Evolutionary conservation across 1,284 basidiomycete species (phyloP), one percentile per base, ranked within the genome.

Genomic region (Stereum hirsutum): DNA sequence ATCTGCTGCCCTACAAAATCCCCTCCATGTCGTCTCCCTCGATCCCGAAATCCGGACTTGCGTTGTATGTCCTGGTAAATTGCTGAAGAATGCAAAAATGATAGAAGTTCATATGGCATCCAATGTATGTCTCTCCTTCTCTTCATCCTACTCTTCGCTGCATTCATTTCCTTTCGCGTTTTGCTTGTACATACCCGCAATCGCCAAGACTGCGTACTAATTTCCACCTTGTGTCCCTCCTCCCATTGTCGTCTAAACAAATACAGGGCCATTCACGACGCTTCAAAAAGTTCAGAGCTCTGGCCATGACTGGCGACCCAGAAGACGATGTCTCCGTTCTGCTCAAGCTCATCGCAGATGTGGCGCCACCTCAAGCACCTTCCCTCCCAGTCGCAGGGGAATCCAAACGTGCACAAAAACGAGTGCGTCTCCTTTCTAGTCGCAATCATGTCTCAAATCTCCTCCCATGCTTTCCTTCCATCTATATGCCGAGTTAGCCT

Each of bases 61-160:
- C 55, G 69, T 85, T 4, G 57, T 85, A 7, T 92, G 89, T 59
- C 87, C 83, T 5, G 79, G 79, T 26, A 89, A 85, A 56, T 53
- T 72, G 15, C 66, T 92, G 42, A 89, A 89, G 60, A 75, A 76
- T 43, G 48, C 56, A 11, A 68, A 67, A 42, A 81, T 86, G 76
- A 66, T 74, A 12, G 62, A 70, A 45, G 61, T 73, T 10, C 89
- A 92, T 61, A 63, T 70, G 45, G 65, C 63, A 15, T 83, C 85
- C 41, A 76, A 73, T 56, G 88, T 81, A 69, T 61, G 83, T 77
- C 53, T n/a, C n/a, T n/a, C n/a, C n/a, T n/a, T n/a, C n/a, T n/a
- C n/a, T n/a, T n/a, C n/a, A n/a, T n/a, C n/a, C n/a, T n/a, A n/a
- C n/a, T n/a, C n/a, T n/a, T n/a, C n/a, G n/a, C n/a, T n/a, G n/a